phyloP scores from a whole-genome alignment of 805 yeast genomes.

The Yarrowia sp. region DNA sequence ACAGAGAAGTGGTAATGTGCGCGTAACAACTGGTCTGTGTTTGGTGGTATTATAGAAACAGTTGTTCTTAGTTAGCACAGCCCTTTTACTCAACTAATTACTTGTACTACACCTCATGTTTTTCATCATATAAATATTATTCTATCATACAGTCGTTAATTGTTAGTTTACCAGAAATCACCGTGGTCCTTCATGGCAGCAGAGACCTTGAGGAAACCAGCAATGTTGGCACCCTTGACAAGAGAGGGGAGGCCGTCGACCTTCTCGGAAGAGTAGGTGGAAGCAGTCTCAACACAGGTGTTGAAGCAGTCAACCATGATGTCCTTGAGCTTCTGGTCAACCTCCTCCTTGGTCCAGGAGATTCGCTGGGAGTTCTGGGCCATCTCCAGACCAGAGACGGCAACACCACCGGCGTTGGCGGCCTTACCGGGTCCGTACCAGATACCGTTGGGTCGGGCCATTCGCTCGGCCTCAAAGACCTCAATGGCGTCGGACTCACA shows the following conservation, averaged over 20 bases:
- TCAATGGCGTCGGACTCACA: conserved; percentile 97
- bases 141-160: conserved; percentile 37
- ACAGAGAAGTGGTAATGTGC: not conserved
- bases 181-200: conserved; percentile 98
- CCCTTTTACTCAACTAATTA: too few relatives aligned
- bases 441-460: conserved; percentile 55
- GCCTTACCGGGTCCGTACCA: conserved; percentile 99
- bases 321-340: conserved; percentile 85
- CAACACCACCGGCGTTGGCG: conserved; percentile 99
- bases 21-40: too few relatives aligned
- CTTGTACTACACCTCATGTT: not conserved
- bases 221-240: conserved; percentile 98
- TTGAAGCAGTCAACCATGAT: conserved; percentile 94
- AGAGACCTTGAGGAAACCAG: conserved; percentile 98
- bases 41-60: too few relatives aligned
- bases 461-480: conserved; percentile 73
- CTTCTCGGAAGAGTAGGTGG: conserved; percentile 74
- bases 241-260: conserved; percentile 83
- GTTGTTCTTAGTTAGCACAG: too few relatives aligned
- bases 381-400: conserved; percentile 98
- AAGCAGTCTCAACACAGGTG: conserved; percentile 89
- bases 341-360: conserved; percentile 90
- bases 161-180: conserved; percentile 58
- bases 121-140: conserved; percentile 31
- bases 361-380: conserved; percentile 98